These are phyloP conservation scores for Aspergillus versicolor DNA, from an alignment of 2,329 filamentous ascomycete genomes.

Conservation along the genomic window DNA sequence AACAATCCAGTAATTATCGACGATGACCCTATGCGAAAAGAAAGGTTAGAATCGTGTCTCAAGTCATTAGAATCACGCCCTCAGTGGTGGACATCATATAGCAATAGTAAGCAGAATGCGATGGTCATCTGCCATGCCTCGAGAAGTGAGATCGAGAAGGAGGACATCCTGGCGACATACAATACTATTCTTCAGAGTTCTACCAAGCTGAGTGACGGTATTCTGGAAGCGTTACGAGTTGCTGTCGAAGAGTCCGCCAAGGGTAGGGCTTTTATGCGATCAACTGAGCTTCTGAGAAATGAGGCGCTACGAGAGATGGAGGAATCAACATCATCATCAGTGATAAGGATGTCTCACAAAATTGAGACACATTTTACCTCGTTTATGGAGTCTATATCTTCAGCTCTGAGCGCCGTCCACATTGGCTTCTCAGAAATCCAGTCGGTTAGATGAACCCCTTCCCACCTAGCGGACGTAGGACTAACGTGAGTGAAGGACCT, in stretches of 20 bases:
- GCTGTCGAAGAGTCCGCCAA: conserved; percentile 29
- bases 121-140: conserved; percentile 63
- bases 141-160: conserved; percentile 57
- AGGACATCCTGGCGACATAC: conserved; percentile 42
- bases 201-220: conserved; percentile 33
- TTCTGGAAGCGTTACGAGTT: conserved; percentile 34
- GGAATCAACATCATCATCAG: conserved; percentile 24
- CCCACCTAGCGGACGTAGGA: background rate
- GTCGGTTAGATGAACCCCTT: conserved; percentile 18
- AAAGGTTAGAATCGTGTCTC: conserved; percentile 51
- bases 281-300: conserved; percentile 30
- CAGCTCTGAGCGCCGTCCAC: conserved; percentile 20
- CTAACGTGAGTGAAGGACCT: conserved; percentile 31
- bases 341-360: conserved; percentile 27
- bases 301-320: conserved; percentile 34
- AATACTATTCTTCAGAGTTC: conserved; percentile 38
- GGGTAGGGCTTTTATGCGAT: conserved; percentile 35
- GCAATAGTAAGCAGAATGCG: conserved; percentile 61
- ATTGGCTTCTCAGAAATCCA: conserved; percentile 18
- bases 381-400: conserved; percentile 20
- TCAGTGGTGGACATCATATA: conserved; percentile 65
- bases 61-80: conserved; percentile 53
- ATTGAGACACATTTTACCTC: conserved; percentile 25
- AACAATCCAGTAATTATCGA: conserved; percentile 18
- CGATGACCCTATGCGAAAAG: conserved; percentile 18